A percentile compares a stretch with the other conserved stretches of the same genome.
Evolutionary conservation across 2,329 filamentous ascomycete species (phyloP).

Genomic region (Talaromyces sp.): DNA sequence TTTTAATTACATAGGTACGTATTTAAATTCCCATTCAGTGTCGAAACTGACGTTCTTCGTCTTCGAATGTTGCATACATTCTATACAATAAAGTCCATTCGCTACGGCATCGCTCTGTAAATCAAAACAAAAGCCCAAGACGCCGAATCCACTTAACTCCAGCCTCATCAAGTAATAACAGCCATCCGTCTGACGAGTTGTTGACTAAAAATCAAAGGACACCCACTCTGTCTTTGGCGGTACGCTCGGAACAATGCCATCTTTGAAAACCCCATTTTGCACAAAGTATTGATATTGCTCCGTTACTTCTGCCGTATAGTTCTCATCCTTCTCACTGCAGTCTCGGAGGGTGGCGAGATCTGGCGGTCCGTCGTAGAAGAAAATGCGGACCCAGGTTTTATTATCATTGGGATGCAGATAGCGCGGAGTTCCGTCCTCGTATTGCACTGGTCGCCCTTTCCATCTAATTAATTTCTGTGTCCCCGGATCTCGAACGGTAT

Average conservation of each 20-base stretch:
- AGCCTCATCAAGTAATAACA: not conserved
- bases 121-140: not conserved
- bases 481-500: slow-evolving; percentile 36
- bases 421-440: slow-evolving; percentile 53
- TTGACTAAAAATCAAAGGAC: slow-evolving; percentile 66
- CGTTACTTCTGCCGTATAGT: slow-evolving; percentile 56
- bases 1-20: not conserved
- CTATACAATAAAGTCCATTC: not conserved
- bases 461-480: slow-evolving; percentile 54
- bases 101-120: not conserved
- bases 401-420: slow-evolving; percentile 54
- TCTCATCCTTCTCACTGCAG: slow-evolving; percentile 52
- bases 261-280: slow-evolving; percentile 66
- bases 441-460: slow-evolving; percentile 63
- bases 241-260: slow-evolving; percentile 70
- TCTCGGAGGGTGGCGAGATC: slow-evolving; percentile 44
- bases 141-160: not conserved
- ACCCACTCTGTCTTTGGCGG: slow-evolving; percentile 77
- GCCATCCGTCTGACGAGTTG: not conserved
- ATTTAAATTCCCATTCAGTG: not conserved
- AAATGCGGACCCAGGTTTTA: slow-evolving; percentile 63
- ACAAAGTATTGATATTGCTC: slow-evolving; percentile 65
- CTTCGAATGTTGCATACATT: not conserved
- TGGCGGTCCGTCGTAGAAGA: slow-evolving; percentile 71
- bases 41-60: not conserved